Base-by-base conservation (phyloP, 2,329 filamentous ascomycete species). In the Bipolaris gigantea region DNA sequence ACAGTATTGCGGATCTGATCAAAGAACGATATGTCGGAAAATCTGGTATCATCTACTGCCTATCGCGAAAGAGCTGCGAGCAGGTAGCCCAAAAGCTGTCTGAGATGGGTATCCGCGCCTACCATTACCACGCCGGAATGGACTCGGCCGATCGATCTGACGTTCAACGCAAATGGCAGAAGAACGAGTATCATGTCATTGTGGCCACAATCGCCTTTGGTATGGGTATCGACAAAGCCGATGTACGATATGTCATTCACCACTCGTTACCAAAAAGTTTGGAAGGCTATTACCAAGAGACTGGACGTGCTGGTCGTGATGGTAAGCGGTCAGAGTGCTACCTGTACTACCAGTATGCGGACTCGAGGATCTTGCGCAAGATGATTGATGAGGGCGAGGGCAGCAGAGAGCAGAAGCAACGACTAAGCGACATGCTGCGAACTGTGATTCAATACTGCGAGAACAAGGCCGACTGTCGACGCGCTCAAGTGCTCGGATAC, bases 151-250 rank as follows among this genome's bases (percentile, higher is more conserved):
- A 89, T 47, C 93, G 93, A 71, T 80, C 81, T 1, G 72, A 81
- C 6, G 83, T 94, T 4, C 93, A 97, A 73, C 83, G 83, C 56
- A 75, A 85, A 27, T 99, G 94, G 94, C 94, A 99, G 73, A 78
- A 77, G 39, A 91, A 92, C 5, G 77, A 80, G 47, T 84, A 88
- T 66, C 89, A 96, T 63, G 89, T 99, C 32, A 95, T 99, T 39
- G 94, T 99, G 45, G 95, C 94, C 18, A 99, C 94, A 0, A 97
- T 99, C 73, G 94, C 94, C 21, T 99, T 99, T 71, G 94, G 94
- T 6, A 99, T 99, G 94, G 94, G 94, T n/a, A 99, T 99, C 61
- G 94, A 99, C 78, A 99, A 99, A 73, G 85, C 92, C 0, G 89
- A 99, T 71, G 94, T 99, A 43, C 89, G 94, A 25, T 99, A 96